Base-by-base conservation (phyloP, 768 basidiomycete genomes). In the Kwoniella heveanensis region DNA sequence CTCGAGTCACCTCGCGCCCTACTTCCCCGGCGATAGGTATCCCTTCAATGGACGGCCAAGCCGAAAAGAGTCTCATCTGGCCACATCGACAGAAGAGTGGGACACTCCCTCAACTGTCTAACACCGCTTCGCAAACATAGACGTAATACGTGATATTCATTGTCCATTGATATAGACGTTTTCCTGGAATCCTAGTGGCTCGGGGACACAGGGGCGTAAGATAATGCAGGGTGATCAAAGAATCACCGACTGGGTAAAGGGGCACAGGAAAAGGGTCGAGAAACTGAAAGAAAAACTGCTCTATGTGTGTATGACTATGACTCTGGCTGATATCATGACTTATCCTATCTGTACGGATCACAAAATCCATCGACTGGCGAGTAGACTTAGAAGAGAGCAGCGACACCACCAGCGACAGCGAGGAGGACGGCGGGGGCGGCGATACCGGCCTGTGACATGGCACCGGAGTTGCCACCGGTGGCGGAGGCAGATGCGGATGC, bases 301-400 rank as follows among this genome's bases (percentile, higher is more conserved):
- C 32, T 56, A 25, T 22, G 25, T 10, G 8, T 9, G 17, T 13
- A 55, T 55, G 5, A n/a, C n/a, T n/a, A 32, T 26, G 12, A 36
- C 17, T 30, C 4, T 13, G 15, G 7, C 15, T 52, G 22, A 17
- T 24, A 12, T 50, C 21, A 9, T 10, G 25, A 10, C 8, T 9
- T n/a, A n/a, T n/a, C n/a, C n/a, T n/a, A n/a, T n/a, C n/a, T n/a
- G n/a, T n/a, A n/a, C n/a, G n/a, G n/a, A n/a, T n/a, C n/a, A n/a
- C n/a, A n/a, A n/a, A n/a, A n/a, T n/a, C n/a, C n/a, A n/a, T n/a
- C n/a, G n/a, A n/a, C n/a, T n/a, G n/a, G n/a, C n/a, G n/a, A n/a
- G n/a, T n/a, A n/a, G n/a, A n/a, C 47, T 68, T 74, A 74, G 65
- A 70, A 64, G 39, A 74, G 65, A 51, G 69, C 65, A 39, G 62